Percentiles rank a stretch among this genome's conserved stretches.
phyloP scores from a whole-genome alignment of 2,329 filamentous ascomycete species.

The Aureobasidium sp. region DNA sequence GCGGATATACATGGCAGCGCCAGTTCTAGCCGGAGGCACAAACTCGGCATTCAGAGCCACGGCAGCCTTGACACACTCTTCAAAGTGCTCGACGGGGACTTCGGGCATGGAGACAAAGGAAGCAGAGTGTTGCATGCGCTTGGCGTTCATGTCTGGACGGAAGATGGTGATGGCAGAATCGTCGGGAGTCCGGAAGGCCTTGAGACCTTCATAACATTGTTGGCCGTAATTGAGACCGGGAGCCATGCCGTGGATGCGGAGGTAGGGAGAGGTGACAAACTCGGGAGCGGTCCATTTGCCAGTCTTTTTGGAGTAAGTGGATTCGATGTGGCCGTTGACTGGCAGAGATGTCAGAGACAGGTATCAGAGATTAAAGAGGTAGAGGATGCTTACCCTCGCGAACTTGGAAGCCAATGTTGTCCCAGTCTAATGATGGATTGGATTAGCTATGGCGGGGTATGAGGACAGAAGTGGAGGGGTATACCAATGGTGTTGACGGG shows the following conservation, averaged over 20 bases:
- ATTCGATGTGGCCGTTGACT: constrained; percentile 95
- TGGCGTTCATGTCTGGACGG: constrained; percentile 77
- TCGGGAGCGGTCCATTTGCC: constrained; percentile 69
- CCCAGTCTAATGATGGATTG: constrained; percentile 59
- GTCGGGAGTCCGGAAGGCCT: constrained; percentile 77
- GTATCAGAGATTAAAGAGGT: not conserved
- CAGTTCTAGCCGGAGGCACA: constrained; percentile 82
- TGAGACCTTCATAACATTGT: constrained; percentile 97
- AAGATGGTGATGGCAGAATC: constrained; percentile 73
- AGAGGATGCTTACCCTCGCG: constrained; percentile 62
- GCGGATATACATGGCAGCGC: constrained; percentile 86
- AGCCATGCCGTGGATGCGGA: constrained; percentile 90
- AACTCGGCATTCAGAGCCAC: constrained; percentile 84
- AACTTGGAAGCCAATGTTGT: constrained; percentile 84
- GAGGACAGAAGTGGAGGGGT: constrained; percentile 16
- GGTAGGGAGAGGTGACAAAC: constrained; percentile 76
- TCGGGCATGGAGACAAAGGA: constrained; percentile 75
- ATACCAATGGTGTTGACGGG: constrained; percentile 67
- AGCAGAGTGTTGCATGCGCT: constrained; percentile 76
- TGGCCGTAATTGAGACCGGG: constrained; percentile 95
- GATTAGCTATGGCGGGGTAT: constrained; percentile 2
- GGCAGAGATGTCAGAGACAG: constrained; percentile 12
- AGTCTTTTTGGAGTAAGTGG: constrained; percentile 67
- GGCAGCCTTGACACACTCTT: constrained; percentile 68
- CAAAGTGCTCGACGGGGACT: constrained; percentile 69